Base-by-base conservation (phyloP, 139 green algal species). In the Picocystis salinarum region DNA sequence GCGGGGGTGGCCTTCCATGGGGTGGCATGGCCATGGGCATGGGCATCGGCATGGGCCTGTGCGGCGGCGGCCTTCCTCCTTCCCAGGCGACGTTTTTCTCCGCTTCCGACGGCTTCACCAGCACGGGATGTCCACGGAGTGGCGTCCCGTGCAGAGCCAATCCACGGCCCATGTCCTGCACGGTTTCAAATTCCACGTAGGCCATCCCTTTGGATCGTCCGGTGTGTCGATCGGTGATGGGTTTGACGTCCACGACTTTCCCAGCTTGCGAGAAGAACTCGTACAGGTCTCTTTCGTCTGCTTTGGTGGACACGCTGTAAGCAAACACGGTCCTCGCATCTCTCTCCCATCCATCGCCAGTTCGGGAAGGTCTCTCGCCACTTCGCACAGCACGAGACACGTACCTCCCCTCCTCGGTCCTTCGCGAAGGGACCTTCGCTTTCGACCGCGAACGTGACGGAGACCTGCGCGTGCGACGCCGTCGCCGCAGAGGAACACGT, bases 1-100 rank as follows among this genome's bases (percentile, higher is more conserved):
- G n/a, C n/a, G n/a, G n/a, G n/a, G n/a, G n/a, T n/a, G n/a, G n/a
- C n/a, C n/a, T n/a, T n/a, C n/a, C n/a, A n/a, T n/a, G n/a, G n/a
- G n/a, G n/a, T n/a, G n/a, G n/a, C n/a, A n/a, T n/a, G n/a, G n/a
- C n/a, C n/a, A n/a, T n/a, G n/a, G n/a, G n/a, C n/a, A n/a, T n/a
- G n/a, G n/a, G n/a, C n/a, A n/a, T n/a, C n/a, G n/a, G n/a, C n/a
- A n/a, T n/a, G n/a, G n/a, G n/a, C n/a, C n/a, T n/a, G n/a, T n/a
- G n/a, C n/a, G n/a, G n/a, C n/a, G n/a, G n/a, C n/a, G n/a, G n/a
- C n/a, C n/a, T n/a, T n/a, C n/a, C n/a, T n/a, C n/a, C 74, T 46
- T 94, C 79, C 83, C 83, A 94, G 19, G 79, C 77, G 34, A 95
- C 40, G 56, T 96, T 96, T 71, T 95, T 67, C 58, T 67, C 58